A percentile compares a stretch with the other conserved stretches of the same genome.
Conservation (phyloP, 768 basidiomycete genomes). For the Cytidiella melzeri region DNA sequence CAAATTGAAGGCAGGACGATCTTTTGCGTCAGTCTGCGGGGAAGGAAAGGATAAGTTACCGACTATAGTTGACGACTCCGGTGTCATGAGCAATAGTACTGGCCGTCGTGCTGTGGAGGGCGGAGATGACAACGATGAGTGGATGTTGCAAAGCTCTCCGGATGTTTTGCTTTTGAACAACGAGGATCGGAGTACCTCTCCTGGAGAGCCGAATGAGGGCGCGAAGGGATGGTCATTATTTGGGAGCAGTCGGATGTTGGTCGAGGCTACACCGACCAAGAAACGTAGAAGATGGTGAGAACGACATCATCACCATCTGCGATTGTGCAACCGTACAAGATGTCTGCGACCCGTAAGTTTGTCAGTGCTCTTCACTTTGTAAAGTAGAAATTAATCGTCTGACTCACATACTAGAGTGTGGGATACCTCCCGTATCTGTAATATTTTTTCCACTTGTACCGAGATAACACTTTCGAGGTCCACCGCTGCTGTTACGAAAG, state of each 20-base stretch:
- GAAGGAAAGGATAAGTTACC: conserved; percentile 1
- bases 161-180: conserved; percentile 14
- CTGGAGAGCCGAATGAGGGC: conserved; percentile 2
- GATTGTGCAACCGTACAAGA: too few relatives aligned
- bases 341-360: too few relatives aligned
- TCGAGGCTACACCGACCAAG: conserved; percentile 21
- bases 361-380: too few relatives aligned
- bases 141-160: conserved; percentile 20
- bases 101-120: conserved; percentile 6
- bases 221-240: neutral
- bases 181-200: neutral
- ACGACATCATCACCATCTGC: too few relatives aligned
- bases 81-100: neutral
- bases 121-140: conserved; percentile 19
- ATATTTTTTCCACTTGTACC: too few relatives aligned
- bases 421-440: too few relatives aligned
- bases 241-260: conserved; percentile 8
- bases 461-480: too few relatives aligned
- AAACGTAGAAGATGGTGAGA: too few relatives aligned
- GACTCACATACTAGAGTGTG: too few relatives aligned
- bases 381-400: too few relatives aligned
- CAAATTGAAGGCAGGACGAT: conserved; percentile 3
- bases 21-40: neutral
- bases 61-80: neutral
- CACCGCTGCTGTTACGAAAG: too few relatives aligned